Evolutionary conservation across 1,284 basidiomycete genomes (phyloP).

Genomic region (Cryptococcus maquisensis): DNA sequence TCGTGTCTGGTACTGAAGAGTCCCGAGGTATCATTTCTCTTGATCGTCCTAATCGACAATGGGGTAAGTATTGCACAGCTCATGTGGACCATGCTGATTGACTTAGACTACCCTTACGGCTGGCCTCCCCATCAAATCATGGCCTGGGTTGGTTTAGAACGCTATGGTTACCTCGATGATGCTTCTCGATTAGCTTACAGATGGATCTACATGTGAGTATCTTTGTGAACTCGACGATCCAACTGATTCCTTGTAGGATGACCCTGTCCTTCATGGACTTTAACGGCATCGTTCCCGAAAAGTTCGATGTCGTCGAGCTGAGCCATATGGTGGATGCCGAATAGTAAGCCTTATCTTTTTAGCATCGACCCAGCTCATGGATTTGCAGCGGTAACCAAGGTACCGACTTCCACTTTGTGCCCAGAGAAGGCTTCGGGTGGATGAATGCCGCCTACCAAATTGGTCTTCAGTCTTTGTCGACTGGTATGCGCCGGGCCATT

Average conservation of each 20-base stretch:
- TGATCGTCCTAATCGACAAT: constrained; percentile 96
- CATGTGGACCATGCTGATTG: neutral
- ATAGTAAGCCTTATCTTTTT: constrained; percentile 53
- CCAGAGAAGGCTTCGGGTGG: constrained; percentile 96
- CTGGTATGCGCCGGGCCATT: constrained; percentile 89
- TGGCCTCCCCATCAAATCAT: constrained; percentile 97
- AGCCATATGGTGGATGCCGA: constrained; percentile 96
- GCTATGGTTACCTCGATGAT: constrained; percentile 92
- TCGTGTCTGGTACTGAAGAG: constrained; percentile 94
- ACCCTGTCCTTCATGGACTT: constrained; percentile 68
- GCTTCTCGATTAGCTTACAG: constrained; percentile 90
- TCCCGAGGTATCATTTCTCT: constrained; percentile 92
- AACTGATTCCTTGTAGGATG: constrained; percentile 30
- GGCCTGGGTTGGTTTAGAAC: constrained; percentile 93
- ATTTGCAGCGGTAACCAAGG: constrained; percentile 79
- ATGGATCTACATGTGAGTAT: constrained; percentile 83
- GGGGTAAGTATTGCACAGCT: constrained; percentile 54
- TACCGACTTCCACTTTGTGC: constrained; percentile 92
- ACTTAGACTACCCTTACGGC: constrained; percentile 47
- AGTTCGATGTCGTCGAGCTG: constrained; percentile 94
- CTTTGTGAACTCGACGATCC: neutral
- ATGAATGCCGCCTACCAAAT: constrained; percentile 95
- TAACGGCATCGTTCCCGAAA: constrained; percentile 95
- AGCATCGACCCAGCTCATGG: constrained; percentile 8
- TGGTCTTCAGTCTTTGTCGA: constrained; percentile 88